phyloP scores from a whole-genome alignment of 345 rosid genomes.

The Cochlearia excelsa region DNA sequence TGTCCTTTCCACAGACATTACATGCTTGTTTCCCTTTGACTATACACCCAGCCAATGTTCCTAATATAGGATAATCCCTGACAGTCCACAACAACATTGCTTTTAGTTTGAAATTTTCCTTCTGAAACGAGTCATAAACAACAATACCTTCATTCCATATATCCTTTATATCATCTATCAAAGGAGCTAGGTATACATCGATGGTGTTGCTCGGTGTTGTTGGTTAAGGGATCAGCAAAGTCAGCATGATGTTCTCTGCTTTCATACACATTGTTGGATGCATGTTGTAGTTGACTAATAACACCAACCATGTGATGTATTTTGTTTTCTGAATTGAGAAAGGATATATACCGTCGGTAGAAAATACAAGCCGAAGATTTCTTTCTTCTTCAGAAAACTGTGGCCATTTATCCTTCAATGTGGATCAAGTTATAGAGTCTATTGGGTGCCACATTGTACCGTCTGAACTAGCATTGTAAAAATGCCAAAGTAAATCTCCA shows the following conservation, averaged over 20 bases:
- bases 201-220: no score
- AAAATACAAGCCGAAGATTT: not conserved
- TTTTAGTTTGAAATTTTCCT: not conserved
- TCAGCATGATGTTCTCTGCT: not conserved
- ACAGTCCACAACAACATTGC: not conserved
- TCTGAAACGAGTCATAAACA: not conserved
- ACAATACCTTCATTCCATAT: not conserved
- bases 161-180: not conserved
- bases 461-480: no score
- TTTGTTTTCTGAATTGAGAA: not conserved
- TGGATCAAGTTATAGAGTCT: not conserved
- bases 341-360: not conserved
- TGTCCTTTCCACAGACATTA: not conserved
- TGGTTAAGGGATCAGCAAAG: not conserved
- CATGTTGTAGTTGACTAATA: constrained; percentile 3
- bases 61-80: not conserved
- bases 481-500: no score
- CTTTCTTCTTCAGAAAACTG: not conserved
- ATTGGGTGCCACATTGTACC: no score
- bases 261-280: not conserved
- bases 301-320: not conserved
- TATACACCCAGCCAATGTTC: not conserved
- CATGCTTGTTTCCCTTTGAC: not conserved
- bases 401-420: not conserved
- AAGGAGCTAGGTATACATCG: no score